phyloP scores from a whole-genome alignment of 345 rosid species.

The Populus pruinosa region DNA sequence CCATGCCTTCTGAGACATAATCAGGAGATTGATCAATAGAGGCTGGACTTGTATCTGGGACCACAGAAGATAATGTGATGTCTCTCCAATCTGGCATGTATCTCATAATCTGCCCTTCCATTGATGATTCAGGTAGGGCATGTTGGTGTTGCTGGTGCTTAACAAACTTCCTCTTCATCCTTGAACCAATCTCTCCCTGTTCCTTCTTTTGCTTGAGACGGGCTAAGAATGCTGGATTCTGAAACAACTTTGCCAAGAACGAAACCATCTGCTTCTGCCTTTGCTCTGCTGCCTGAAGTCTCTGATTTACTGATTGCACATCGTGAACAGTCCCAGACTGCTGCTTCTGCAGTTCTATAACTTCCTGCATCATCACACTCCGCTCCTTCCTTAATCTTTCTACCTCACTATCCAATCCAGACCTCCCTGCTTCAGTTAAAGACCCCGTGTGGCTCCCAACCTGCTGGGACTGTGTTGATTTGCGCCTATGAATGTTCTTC shows the following conservation, averaged over 20 bases:
- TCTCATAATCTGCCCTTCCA: conserved; percentile 44
- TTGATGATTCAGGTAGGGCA: conserved; percentile 32
- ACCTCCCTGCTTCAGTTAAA: conserved; percentile 12
- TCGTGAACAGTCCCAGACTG: conserved; percentile 20
- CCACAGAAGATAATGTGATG: conserved; percentile 16
- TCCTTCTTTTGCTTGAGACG: conserved; percentile 19
- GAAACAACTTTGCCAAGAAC: conserved; percentile 24
- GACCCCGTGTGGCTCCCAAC: conserved; percentile 18
- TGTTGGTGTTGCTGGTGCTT: conserved; percentile 46
- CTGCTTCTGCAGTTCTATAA: conserved; percentile 29
- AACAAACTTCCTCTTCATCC: conserved; percentile 59
- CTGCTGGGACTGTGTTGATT: conserved; percentile 37
- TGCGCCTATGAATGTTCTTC: conserved; percentile 32
- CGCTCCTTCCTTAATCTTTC: conserved; percentile 21
- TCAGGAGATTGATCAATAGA: conserved; percentile 28
- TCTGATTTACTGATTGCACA: conserved; percentile 19
- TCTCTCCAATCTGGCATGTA: conserved; percentile 37
- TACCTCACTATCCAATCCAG: conserved; percentile 23
- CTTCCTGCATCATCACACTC: conserved; percentile 26
- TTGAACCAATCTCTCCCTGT: conserved; percentile 37
- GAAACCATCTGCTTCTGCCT: conserved; percentile 29
- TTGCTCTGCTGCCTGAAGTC: conserved; percentile 30
- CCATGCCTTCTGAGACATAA: conserved; percentile 25
- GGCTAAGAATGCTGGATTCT: conserved; percentile 24
- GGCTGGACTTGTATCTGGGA: conserved; percentile 22